Percentiles rank a stretch among this genome's conserved stretches.
These are phyloP conservation scores for Piromyces finnis DNA, from an alignment of 192 early-diverging fungal genomes.

Conservation along the genomic window DNA sequence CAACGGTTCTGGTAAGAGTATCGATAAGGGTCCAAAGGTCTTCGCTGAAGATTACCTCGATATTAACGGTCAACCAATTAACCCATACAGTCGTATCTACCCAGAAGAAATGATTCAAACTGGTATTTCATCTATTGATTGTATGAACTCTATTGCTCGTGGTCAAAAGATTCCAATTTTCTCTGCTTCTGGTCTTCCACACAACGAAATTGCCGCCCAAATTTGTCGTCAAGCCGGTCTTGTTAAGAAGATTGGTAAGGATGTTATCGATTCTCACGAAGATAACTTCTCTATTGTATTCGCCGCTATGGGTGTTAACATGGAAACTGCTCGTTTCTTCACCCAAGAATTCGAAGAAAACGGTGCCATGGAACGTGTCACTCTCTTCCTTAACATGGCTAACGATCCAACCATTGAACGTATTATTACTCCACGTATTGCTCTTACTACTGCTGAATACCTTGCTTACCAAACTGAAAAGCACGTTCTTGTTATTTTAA, in stretches of 20 bases:
- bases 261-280: constrained; percentile 84
- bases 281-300: constrained; percentile 99
- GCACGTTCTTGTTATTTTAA: constrained; percentile 96
- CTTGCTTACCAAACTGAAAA: constrained; percentile 98
- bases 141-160: constrained; percentile 99
- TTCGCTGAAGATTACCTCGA: constrained; percentile 98
- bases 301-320: constrained; percentile 99
- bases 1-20: constrained; percentile 97
- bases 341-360: constrained; percentile 99
- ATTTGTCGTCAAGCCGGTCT: constrained; percentile 97
- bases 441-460: constrained; percentile 97
- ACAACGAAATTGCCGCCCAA: constrained; percentile 98
- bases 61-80: constrained; percentile 92
- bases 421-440: constrained; percentile 96
- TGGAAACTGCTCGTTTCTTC: constrained; percentile 99
- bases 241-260: constrained; percentile 81
- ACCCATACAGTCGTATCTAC: constrained; percentile 97
- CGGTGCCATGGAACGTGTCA: constrained; percentile 94
- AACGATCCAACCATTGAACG: constrained; percentile 99
- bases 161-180: constrained; percentile 99
- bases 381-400: constrained; percentile 97
- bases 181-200: constrained; percentile 92
- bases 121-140: constrained; percentile 96
- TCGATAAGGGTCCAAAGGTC: constrained; percentile 97
- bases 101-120: constrained; percentile 99